Conservation (phyloP, 2,329 filamentous ascomycete species). For the Lasiodiplodia gonubiensis region DNA sequence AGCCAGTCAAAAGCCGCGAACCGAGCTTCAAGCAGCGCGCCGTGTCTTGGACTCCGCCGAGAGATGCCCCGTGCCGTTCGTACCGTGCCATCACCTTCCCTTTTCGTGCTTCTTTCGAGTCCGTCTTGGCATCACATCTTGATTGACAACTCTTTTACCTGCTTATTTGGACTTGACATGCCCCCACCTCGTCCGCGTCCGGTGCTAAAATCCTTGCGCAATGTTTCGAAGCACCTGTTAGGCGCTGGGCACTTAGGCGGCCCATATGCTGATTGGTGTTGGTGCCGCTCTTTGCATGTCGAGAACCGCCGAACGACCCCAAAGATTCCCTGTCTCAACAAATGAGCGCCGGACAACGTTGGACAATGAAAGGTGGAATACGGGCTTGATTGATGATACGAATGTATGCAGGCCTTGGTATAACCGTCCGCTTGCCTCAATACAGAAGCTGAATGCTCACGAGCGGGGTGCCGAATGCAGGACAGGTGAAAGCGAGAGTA, state of each 20-base stretch:
- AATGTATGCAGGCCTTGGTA: not conserved
- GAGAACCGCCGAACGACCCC: not conserved
- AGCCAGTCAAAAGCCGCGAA: not conserved
- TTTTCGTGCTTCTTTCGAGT: constrained; percentile 5
- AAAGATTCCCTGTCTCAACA: not conserved
- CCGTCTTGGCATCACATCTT: constrained; percentile 13
- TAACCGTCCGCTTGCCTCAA: not conserved
- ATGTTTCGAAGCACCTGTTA: not conserved
- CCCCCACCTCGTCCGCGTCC: not conserved
- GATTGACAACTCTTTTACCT: constrained; percentile 9
- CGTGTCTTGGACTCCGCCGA: constrained; percentile 15
- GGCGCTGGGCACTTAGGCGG: not conserved
- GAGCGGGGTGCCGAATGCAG: not conserved
- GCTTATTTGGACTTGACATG: constrained; percentile 10
- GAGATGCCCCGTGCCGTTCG: constrained; percentile 8
- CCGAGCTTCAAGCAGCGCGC: not conserved
- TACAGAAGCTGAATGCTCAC: not conserved
- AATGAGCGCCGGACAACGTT: not conserved
- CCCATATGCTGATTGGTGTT: not conserved
- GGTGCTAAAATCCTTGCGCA: not conserved
- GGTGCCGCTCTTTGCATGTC: not conserved
- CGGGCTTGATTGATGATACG: not conserved
- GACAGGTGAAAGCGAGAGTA: not conserved
- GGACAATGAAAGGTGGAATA: not conserved
- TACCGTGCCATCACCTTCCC: constrained; percentile 10